phyloP scores from a whole-genome alignment of 2,329 filamentous ascomycete species.

The Trichoderma atroviride region DNA sequence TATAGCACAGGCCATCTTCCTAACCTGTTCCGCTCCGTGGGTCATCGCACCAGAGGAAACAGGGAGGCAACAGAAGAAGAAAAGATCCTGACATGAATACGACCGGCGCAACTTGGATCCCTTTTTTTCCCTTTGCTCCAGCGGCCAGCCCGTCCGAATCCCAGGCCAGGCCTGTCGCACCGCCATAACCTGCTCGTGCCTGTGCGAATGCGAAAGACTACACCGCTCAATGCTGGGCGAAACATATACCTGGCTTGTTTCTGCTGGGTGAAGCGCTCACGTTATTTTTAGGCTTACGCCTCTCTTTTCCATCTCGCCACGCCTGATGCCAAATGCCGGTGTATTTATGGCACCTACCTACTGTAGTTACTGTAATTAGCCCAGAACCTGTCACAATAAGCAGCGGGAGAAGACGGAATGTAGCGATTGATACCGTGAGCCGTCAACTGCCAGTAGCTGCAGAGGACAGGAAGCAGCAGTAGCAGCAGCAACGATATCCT shows the following conservation, averaged over 20 bases:
- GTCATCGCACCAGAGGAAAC: not conserved
- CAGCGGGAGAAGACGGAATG: not conserved
- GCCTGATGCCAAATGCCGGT: not conserved
- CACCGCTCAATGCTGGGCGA: not conserved
- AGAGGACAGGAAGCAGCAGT: not conserved
- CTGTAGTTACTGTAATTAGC: not conserved
- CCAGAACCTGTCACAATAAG: not conserved
- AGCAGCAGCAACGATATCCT: not conserved
- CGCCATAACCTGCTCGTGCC: not conserved
- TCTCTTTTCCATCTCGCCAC: not conserved
- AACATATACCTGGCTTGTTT: not conserved
- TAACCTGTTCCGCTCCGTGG: not conserved
- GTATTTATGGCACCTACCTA: not conserved
- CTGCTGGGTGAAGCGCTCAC: not conserved
- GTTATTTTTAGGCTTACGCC: not conserved
- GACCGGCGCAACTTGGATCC: not conserved
- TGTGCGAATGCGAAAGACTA: not conserved
- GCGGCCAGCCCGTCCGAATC: slow-evolving; percentile 3
- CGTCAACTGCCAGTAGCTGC: not conserved
- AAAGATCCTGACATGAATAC: not conserved
- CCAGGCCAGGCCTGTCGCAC: not conserved
- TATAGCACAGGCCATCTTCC: slow-evolving; percentile 11
- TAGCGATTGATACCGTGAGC: too few relatives aligned
- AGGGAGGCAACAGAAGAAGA: not conserved
- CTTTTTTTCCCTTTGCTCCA: not conserved